Evolutionary conservation across 257 asterid genomes (phyloP).

Genomic region (Solanum okadae): DNA sequence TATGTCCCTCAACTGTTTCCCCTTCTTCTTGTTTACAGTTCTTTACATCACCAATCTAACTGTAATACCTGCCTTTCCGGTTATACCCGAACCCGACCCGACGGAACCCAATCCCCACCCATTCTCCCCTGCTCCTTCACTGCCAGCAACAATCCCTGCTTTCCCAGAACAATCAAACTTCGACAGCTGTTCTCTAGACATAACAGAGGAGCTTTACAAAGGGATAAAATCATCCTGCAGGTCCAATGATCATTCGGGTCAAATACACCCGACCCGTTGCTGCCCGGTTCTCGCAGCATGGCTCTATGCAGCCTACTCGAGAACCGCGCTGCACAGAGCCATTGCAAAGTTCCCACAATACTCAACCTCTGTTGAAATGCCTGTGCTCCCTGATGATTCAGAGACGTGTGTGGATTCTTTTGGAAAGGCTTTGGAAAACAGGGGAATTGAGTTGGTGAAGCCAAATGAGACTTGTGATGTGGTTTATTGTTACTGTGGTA

Average conservation of each 20-base stretch:
- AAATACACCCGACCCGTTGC: conserved; percentile 65
- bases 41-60: neutral
- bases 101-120: conserved; percentile 2
- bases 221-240: conserved; percentile 83
- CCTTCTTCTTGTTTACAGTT: neutral
- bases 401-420: conserved; percentile 86
- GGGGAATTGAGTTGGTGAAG: conserved; percentile 62
- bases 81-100: neutral
- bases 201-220: conserved; percentile 81
- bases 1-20: neutral
- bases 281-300: conserved; percentile 97
- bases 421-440: conserved; percentile 47
- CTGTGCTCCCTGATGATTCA: conserved; percentile 96
- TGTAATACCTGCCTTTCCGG: neutral
- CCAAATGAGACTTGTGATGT: conserved; percentile 87
- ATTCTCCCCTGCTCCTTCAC: conserved; percentile 12
- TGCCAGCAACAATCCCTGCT: conserved; percentile 59
- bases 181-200: conserved; percentile 57
- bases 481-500: conserved; percentile 88
- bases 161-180: conserved; percentile 61
- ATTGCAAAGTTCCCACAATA: conserved; percentile 26
- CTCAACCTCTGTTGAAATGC: conserved; percentile 43
- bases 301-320: conserved; percentile 91
- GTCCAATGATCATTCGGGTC: conserved; percentile 23
- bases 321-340: conserved; percentile 39